Conservation (phyloP, 345 rosid genomes). For the Eutrema heterophyllum region DNA sequence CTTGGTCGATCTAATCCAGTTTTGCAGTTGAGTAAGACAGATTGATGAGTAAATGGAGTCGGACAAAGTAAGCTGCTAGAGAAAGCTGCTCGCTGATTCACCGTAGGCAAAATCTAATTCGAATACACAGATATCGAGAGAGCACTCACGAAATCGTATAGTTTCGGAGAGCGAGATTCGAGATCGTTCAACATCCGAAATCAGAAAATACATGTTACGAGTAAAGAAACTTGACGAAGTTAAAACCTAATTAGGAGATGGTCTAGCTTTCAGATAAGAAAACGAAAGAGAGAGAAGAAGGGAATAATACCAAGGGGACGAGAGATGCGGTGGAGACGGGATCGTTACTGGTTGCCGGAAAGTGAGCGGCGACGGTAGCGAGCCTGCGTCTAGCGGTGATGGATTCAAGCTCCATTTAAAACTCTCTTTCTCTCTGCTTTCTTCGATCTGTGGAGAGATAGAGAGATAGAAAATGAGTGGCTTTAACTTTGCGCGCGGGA, state of each 20-base stretch:
- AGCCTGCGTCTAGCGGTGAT: constrained; percentile 56
- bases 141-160: neutral
- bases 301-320: constrained; percentile 62
- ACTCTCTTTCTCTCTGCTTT: neutral
- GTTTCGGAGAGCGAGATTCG: neutral
- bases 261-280: neutral
- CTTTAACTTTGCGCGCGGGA: constrained; percentile 21
- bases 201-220: neutral
- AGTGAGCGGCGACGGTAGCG: constrained; percentile 56
- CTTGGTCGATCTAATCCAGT: too few relatives aligned
- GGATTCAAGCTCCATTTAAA: constrained; percentile 51
- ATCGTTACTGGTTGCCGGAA: constrained; percentile 36
- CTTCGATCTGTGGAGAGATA: neutral
- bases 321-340: constrained; percentile 40
- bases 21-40: too few relatives aligned
- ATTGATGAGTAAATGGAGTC: too few relatives aligned
- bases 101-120: neutral
- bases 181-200: neutral
- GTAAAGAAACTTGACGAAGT: neutral
- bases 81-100: neutral
- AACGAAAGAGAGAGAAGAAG: neutral
- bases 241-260: neutral
- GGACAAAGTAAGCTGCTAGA: too few relatives aligned
- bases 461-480: constrained; percentile 17
- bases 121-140: neutral